A percentile compares a stretch with the other conserved stretches of the same genome.
phyloP scores from a whole-genome alignment of 495 filamentous ascomycete genomes.

The Aspergillus indologenus region DNA sequence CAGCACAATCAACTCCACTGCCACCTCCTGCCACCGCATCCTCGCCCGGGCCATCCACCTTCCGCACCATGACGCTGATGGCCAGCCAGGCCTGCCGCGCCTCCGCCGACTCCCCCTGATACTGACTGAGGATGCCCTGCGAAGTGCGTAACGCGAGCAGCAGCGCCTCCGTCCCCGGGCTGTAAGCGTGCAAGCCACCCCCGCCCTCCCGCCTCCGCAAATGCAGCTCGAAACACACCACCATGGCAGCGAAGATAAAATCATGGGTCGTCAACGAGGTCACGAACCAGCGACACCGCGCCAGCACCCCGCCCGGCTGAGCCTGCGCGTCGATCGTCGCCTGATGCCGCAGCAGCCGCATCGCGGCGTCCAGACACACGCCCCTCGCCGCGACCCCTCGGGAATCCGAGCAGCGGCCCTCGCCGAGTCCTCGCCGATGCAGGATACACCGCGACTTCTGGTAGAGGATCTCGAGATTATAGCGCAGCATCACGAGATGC shows the following conservation, averaged over 20 bases:
- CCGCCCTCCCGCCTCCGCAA: neutral
- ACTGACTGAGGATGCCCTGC: constrained; percentile 3
- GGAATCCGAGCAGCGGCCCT: constrained; percentile 1
- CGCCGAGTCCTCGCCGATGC: neutral
- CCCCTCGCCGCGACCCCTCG: neutral
- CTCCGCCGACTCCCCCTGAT: constrained; percentile 2
- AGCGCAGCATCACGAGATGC: too few relatives aligned
- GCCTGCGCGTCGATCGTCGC: constrained; percentile 7
- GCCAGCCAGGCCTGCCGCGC: constrained; percentile 11
- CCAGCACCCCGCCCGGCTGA: constrained; percentile 10
- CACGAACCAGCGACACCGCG: constrained; percentile 1
- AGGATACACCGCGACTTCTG: too few relatives aligned
- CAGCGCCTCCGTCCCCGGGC: neutral
- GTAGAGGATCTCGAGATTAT: too few relatives aligned
- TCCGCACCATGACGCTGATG: constrained; percentile 8
- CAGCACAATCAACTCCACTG: too few relatives aligned
- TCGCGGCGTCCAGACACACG: constrained; percentile 10
- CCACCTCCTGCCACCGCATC: too few relatives aligned
- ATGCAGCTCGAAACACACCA: constrained; percentile 10
- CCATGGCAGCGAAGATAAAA: constrained; percentile 10
- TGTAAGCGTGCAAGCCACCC: neutral
- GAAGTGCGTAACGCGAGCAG: constrained; percentile 7
- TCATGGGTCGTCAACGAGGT: constrained; percentile 7
- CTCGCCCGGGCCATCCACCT: too few relatives aligned
- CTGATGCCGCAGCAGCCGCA: constrained; percentile 9